phyloP scores from a whole-genome alignment of 257 asterid genomes.

The Plectranthus barbatus region DNA sequence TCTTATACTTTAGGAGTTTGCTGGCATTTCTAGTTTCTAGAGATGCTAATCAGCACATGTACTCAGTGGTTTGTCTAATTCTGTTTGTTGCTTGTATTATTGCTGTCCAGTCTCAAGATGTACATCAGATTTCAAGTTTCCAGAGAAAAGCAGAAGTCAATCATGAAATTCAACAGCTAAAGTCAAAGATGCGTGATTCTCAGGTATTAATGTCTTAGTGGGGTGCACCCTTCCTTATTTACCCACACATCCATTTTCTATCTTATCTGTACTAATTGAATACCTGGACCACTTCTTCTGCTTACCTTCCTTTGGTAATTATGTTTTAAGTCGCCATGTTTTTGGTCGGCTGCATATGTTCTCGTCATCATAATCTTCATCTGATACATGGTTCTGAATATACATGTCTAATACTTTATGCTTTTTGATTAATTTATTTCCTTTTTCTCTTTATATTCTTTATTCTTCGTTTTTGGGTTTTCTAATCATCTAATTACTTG shows the following conservation, averaged over 20 bases:
- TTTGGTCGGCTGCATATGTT: not conserved
- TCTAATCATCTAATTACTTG: constrained; percentile 7
- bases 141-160: constrained; percentile 92
- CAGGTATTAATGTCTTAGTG: constrained; percentile 43
- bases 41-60: not conserved
- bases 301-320: not conserved
- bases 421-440: not conserved
- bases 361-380: not conserved
- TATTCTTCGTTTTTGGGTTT: not conserved
- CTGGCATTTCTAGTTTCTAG: not conserved
- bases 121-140: constrained; percentile 67
- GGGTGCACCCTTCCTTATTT: not conserved
- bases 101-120: constrained; percentile 69
- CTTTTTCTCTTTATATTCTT: not conserved
- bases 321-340: not conserved
- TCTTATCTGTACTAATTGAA: not conserved
- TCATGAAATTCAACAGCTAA: constrained; percentile 92
- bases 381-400: not conserved
- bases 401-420: constrained; percentile 2
- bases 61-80: not conserved
- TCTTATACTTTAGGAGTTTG: not conserved
- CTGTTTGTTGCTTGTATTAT: constrained; percentile 4
- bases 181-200: constrained; percentile 93
- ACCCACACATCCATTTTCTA: not conserved
- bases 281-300: not conserved